These are phyloP conservation scores for Exophiala xenobiotica DNA, from an alignment of 2,329 filamentous ascomycete species.

Conservation along the genomic window DNA sequence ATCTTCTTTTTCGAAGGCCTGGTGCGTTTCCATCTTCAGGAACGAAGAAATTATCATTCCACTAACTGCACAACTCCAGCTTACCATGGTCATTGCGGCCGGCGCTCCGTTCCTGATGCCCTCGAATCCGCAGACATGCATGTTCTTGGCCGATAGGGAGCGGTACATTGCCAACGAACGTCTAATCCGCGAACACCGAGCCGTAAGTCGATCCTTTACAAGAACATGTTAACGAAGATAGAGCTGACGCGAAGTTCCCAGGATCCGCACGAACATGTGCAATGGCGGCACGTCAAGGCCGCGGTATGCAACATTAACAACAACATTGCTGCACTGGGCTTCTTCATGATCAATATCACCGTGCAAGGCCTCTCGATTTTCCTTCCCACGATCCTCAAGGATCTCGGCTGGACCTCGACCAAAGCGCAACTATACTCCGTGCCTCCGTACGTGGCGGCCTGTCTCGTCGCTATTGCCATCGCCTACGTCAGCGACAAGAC, in stretches of 20 bases:
- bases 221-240: neutral
- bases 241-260: neutral
- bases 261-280: constrained; percentile 18
- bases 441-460: constrained; percentile 71
- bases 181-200: constrained; percentile 10
- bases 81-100: constrained; percentile 44
- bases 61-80: neutral
- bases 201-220: constrained; percentile 4
- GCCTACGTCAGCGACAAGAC: constrained; percentile 77
- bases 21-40: constrained; percentile 1
- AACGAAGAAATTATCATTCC: neutral
- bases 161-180: constrained; percentile 18
- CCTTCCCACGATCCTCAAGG: constrained; percentile 42
- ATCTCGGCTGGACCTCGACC: constrained; percentile 45
- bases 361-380: constrained; percentile 42
- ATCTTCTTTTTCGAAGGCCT: constrained; percentile 58
- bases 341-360: constrained; percentile 29
- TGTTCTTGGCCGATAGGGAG: constrained; percentile 5
- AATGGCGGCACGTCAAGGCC: constrained; percentile 19
- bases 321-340: constrained; percentile 16
- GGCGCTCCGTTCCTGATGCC: constrained; percentile 44
- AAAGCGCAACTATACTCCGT: constrained; percentile 70
- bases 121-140: neutral
- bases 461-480: constrained; percentile 64
- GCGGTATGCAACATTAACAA: constrained; percentile 27